Percentiles rank a stretch among this genome's conserved stretches.
phyloP scores from a whole-genome alignment of 352 stramenopile genomes.

The Pythium biforme region DNA sequence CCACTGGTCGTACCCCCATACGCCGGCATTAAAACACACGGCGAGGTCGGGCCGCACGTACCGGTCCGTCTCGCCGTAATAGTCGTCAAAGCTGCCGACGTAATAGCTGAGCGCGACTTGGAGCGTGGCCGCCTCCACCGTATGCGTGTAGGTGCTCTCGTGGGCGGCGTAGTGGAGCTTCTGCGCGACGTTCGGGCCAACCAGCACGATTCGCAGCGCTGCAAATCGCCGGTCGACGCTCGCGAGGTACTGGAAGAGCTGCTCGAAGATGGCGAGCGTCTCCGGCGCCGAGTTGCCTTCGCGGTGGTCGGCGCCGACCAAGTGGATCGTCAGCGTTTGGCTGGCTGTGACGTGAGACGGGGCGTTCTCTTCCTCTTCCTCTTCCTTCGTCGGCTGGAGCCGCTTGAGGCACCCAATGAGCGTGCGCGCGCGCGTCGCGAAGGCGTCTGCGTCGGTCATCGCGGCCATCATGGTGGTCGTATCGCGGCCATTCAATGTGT shows the following conservation, averaged over 20 bases:
- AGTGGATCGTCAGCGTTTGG: slow-evolving; percentile 47
- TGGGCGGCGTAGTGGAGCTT: slow-evolving; percentile 48
- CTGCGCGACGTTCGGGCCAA: slow-evolving; percentile 70
- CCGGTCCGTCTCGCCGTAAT: slow-evolving; percentile 38
- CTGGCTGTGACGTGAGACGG: not conserved
- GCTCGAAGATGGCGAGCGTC: slow-evolving; percentile 57
- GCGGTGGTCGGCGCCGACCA: slow-evolving; percentile 75
- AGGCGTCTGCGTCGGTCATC: not conserved
- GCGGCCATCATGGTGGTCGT: not conserved
- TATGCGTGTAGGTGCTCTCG: slow-evolving; percentile 14
- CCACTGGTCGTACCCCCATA: slow-evolving; percentile 90
- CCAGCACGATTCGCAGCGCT: slow-evolving; percentile 56
- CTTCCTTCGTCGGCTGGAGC: slow-evolving; percentile 7
- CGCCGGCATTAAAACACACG: slow-evolving; percentile 83
- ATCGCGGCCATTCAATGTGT: slow-evolving; percentile 8
- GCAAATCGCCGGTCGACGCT: slow-evolving; percentile 28
- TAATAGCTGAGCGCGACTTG: slow-evolving; percentile 65
- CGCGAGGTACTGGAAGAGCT: slow-evolving; percentile 44
- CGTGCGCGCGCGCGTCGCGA: slow-evolving; percentile 26
- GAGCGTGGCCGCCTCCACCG: slow-evolving; percentile 19
- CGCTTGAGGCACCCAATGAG: slow-evolving; percentile 40
- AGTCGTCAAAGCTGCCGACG: slow-evolving; percentile 64
- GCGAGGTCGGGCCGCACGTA: slow-evolving; percentile 59
- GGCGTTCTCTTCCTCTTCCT: not conserved
- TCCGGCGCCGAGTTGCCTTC: slow-evolving; percentile 61